Evolutionary conservation across 2,329 filamentous ascomycete species (phyloP), one percentile per base, ranked within the genome.

Genomic region (Penicillium sp.): DNA sequence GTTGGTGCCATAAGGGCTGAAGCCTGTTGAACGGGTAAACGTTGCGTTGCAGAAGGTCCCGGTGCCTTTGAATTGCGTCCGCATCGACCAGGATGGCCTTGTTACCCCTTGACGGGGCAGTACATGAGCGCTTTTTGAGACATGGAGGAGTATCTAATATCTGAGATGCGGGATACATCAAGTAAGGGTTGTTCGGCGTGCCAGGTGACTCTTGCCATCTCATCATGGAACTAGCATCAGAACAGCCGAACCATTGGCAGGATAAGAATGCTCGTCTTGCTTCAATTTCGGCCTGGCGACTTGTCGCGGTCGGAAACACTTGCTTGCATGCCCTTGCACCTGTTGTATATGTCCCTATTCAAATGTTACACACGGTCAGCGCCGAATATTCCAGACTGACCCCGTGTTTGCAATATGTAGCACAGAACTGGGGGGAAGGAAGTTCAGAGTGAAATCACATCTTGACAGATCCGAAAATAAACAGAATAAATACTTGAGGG

Each of bases 351-450:
- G 19, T 47, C 17, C 15, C 54, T 49, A 46, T n/a, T 11, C 31
- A 23, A 41, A 17, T 52, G 47, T 61, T 29, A 35, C 49, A 58
- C 60, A 48, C 19, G 31, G 29, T 52, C 19, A 31, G 31, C 49
- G 13, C 38, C 48, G 60, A 57, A 61, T 44, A 53, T 58, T 62
- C 45, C 55, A 58, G 55, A 55, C 46, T 45, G 38, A 9, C 19
- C 9, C 17, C 46, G 15, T 54, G 55, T 55, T 55, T 55, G 49
- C 26, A 3, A 41, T 41, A 11, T 35, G 60, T 62, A 15, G 55
- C 49, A 62, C 49, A 35, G 53, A 52, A 19, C 29, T 30, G 29
- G 58, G 29, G 38, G 44, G 29, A 38, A 48, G 38, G n/a, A 15
- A 13, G 21, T 26, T 8, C 23, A 29, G 38, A 51, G 30, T 19